Evolutionary conservation across 805 yeast genomes (phyloP), one percentile per base, ranked within the genome.

Genomic region (Saccharomyces cerevisiae): DNA sequence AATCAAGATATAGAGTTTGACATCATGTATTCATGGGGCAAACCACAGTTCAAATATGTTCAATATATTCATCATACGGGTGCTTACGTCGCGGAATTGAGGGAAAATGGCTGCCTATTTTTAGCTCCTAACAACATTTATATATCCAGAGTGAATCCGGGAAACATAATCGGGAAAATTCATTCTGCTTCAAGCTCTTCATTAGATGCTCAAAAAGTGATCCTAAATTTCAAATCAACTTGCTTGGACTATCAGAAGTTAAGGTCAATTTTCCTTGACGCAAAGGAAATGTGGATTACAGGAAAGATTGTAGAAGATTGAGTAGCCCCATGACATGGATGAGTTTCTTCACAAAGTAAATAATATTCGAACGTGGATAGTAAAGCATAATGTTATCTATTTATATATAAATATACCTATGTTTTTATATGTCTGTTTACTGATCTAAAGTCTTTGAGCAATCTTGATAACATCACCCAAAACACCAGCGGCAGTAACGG

Each of bases 11-110:
- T 62, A 4, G 74, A 73, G 26, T 80, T 87, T 61, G 90, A 88
- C 48, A 84, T 91, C 22, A 66, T 76, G 17, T 92, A 90, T 68
- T 87, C 96, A 21, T 92, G 98, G 98, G 98, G 98, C 1, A 80
- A 77, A 54, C 95, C 96, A 1, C 75, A 74, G 32, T 90, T 87
- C 73, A 81, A 84, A 63, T 87, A 81, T 68, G 89, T 89, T 1
- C 99, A 94, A 69, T 95, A 87, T 65, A 85, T 94, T 51, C 99
- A 94, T 68, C 79, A 76, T 55, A 82, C 96, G 0, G 99, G 99
- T 2, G 84, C 88, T 0, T 89, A 91, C 62, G 82, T 94, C 53
- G 96, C 94, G 1, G 97, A 92, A 69, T 75, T 92, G 31, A 75
- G 91, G 59, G 88, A 82, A 43, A 83, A 82, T 59, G 94, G 96